Evolutionary conservation across 768 basidiomycete species (phyloP).

Genomic region (Rubroboletus pulcherrimus): DNA sequence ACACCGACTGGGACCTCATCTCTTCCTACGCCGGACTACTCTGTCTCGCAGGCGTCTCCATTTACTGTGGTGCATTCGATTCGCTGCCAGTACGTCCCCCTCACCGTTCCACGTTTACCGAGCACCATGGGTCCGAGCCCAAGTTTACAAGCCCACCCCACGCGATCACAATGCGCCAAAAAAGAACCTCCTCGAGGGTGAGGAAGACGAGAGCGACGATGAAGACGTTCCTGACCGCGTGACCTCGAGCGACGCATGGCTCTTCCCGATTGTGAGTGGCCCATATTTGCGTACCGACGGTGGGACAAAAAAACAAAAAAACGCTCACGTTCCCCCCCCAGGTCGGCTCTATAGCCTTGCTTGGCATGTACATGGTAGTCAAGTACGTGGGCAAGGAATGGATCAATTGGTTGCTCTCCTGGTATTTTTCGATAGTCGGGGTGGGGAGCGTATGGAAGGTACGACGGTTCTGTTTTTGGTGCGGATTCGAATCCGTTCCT

Average conservation of each 20-base stretch:
- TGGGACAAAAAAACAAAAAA: not conserved
- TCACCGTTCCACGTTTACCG: not conserved
- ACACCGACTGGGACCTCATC: constrained; percentile 53
- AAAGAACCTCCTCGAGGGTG: constrained; percentile 27
- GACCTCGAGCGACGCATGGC: constrained; percentile 66
- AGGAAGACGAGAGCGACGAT: constrained; percentile 48
- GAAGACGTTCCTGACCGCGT: constrained; percentile 57
- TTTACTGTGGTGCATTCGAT: constrained; percentile 67
- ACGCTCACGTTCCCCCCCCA: constrained; percentile 22
- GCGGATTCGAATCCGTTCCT: not conserved
- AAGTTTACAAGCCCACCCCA: constrained; percentile 7
- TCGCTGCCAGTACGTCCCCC: constrained; percentile 57
- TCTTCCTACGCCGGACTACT: constrained; percentile 69
- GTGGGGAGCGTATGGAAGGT: constrained; percentile 69
- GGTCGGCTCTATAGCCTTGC: constrained; percentile 67
- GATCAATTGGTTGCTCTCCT: constrained; percentile 77
- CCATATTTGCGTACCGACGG: not conserved
- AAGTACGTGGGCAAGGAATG: constrained; percentile 76
- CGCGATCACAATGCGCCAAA: not conserved
- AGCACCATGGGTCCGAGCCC: not conserved
- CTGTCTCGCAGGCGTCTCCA: constrained; percentile 56
- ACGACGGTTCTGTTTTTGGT: not conserved
- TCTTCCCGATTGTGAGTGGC: constrained; percentile 67
- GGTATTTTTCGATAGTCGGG: constrained; percentile 68
- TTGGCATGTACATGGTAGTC: constrained; percentile 67